Evolutionary conservation across 106 monocot species (phyloP), one percentile per base, ranked within the genome.

Genomic region (Dendrobium nobile): DNA sequence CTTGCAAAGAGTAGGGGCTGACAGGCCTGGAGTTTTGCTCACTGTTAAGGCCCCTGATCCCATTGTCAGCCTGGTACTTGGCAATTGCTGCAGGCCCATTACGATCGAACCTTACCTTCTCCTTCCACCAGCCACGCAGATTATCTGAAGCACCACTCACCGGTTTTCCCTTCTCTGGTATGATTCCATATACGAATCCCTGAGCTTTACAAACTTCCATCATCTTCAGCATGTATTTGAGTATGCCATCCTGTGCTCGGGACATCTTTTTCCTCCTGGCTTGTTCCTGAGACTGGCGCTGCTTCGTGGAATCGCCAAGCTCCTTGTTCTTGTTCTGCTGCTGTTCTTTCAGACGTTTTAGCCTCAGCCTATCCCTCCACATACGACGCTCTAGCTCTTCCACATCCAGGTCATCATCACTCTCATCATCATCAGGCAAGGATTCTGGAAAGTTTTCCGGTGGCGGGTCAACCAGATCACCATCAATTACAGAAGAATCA

Each of bases 221-320:
- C 83, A 83, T 83, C 73, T 78, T 83, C 33, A 83, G 78, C 83
- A 83, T 83, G 83, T 83, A 83, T 44, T 83, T 83, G 28, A 83
- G 83, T 54, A 83, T 83, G 28, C 83, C 73, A n/a, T 83, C 83
- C 27, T 83, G 83, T 16, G 83, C 83, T 10, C 83, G 47, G 51
- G 83, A 83, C 83, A 83, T 83, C 83, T 78, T 83, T 72, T 83
- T 83, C 68, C 78, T 42, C 18, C 83, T 64, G 1, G 83, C 83
- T 26, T 78, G 83, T 11, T 83, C 83, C 9, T 45, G 78, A 9
- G 82, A 82, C 48, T 82, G 82, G 10, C 77, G 65, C 51, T 82
- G 82, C 77, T 77, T 82, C 2, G 48, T n/a, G 4, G 47, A 45
- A 28, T 82, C 67, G 10, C 45, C 65, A 0, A 77, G 61, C 64